Evolutionary conservation across 352 stramenopile species (phyloP).

Genomic region (Saprolegnia diclina): DNA sequence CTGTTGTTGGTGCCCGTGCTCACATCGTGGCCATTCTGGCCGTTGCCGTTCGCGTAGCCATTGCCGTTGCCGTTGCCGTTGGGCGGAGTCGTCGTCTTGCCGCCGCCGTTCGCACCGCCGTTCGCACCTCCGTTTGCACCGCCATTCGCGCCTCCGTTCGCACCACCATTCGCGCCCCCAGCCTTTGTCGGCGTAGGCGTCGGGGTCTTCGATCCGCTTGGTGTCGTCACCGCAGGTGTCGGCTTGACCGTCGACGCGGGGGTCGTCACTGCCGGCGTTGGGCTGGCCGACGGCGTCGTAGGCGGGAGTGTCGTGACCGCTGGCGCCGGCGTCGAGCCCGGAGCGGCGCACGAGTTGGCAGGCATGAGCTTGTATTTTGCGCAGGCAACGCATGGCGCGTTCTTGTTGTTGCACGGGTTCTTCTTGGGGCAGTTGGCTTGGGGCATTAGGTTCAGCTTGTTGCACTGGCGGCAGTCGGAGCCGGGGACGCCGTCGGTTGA

Average conservation of each 20-base stretch:
- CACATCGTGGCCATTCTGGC: background rate
- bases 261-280: background rate
- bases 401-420: conserved; percentile 9
- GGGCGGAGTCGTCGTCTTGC: background rate
- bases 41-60: background rate
- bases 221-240: background rate
- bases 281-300: background rate
- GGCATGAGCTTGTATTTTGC: conserved; percentile 9
- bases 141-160: background rate
- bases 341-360: background rate
- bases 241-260: background rate
- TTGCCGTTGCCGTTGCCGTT: background rate
- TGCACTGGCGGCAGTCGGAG: background rate
- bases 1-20: background rate
- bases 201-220: background rate
- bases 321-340: background rate
- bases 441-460: background rate
- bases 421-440: background rate
- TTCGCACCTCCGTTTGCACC: background rate
- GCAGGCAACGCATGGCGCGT: background rate
- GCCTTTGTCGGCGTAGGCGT: background rate
- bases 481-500: background rate
- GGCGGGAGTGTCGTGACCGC: background rate
- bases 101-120: background rate
- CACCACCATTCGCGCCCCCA: background rate